These are phyloP conservation scores for Diaporthe velutina DNA, from an alignment of 2,329 filamentous ascomycete genomes.

Conservation along the genomic window DNA sequence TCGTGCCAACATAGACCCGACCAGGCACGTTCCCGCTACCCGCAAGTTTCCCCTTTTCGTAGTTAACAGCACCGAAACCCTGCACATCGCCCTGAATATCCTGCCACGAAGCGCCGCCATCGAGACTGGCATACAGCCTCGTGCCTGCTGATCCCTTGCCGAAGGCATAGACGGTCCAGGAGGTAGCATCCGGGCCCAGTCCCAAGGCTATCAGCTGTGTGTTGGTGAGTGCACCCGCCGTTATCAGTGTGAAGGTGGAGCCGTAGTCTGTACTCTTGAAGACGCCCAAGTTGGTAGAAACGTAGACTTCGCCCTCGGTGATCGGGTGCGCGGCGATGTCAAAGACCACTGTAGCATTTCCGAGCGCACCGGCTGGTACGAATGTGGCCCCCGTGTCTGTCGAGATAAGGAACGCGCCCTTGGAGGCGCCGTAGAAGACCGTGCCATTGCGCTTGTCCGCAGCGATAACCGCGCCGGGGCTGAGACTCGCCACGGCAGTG, in stretches of 20 bases:
- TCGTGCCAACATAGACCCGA: conserved; percentile 63
- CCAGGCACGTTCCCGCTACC: conserved; percentile 60
- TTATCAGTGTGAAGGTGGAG: conserved; percentile 56
- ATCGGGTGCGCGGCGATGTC: conserved; percentile 69
- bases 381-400: conserved; percentile 62
- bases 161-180: conserved; percentile 62
- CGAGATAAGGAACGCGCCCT: conserved; percentile 63
- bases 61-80: conserved; percentile 57
- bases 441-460: conserved; percentile 66
- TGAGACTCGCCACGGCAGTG: conserved; percentile 57
- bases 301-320: conserved; percentile 70
- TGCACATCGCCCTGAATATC: conserved; percentile 59
- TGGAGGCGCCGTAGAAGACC: conserved; percentile 62
- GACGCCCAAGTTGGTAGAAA: conserved; percentile 66
- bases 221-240: conserved; percentile 50
- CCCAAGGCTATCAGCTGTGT: conserved; percentile 59
- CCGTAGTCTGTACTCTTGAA: conserved; percentile 67
- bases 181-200: conserved; percentile 48
- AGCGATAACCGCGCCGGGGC: conserved; percentile 60
- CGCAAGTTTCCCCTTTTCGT: conserved; percentile 50
- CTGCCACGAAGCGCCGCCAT: conserved; percentile 57
- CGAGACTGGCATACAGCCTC: conserved; percentile 59
- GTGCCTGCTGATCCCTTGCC: conserved; percentile 56
- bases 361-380: conserved; percentile 50
- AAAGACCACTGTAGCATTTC: conserved; percentile 60